Conservation (phyloP, 164 flowering plant genomes). For the Pachysandra terminalis region DNA sequence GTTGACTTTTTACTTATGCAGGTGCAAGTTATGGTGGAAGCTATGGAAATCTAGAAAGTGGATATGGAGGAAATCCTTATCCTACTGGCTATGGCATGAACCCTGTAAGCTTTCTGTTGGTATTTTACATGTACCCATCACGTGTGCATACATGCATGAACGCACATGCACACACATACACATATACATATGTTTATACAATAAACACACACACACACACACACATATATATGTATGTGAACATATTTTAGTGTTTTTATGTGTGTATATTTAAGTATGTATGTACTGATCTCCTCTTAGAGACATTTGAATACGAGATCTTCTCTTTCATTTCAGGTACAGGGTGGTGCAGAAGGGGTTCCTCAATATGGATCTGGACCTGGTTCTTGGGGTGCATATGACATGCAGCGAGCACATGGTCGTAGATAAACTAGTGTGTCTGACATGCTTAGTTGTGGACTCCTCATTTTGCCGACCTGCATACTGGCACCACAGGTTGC, state of each 20-base stretch:
- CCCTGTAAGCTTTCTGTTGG: slow-evolving; percentile 48
- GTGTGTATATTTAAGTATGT: not conserved
- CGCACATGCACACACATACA: not conserved
- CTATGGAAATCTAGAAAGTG: slow-evolving; percentile 65
- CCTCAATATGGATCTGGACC: slow-evolving; percentile 72
- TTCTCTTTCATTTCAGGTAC: slow-evolving; percentile 41
- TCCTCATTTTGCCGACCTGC: slow-evolving; percentile 12
- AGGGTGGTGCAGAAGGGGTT: slow-evolving; percentile 58
- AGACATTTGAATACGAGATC: not conserved
- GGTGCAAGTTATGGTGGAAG: slow-evolving; percentile 57
- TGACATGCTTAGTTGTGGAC: slow-evolving; percentile 20
- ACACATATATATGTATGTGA: too few species aligned
- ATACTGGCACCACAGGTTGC: slow-evolving; percentile 29
- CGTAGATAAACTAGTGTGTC: slow-evolving; percentile 47
- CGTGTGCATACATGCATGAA: too few species aligned
- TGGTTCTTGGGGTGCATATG: slow-evolving; percentile 81
- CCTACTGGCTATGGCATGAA: slow-evolving; percentile 62
- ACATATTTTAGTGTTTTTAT: not conserved
- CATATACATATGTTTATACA: too few species aligned
- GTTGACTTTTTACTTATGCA: slow-evolving; percentile 14
- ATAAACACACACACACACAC: not conserved
- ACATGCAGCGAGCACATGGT: slow-evolving; percentile 77
- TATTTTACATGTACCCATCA: not conserved
- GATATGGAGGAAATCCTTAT: slow-evolving; percentile 69
- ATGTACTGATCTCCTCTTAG: not conserved